phyloP scores from a whole-genome alignment of 495 filamentous ascomycete species.

The Symbiotaphrina buchneri region DNA sequence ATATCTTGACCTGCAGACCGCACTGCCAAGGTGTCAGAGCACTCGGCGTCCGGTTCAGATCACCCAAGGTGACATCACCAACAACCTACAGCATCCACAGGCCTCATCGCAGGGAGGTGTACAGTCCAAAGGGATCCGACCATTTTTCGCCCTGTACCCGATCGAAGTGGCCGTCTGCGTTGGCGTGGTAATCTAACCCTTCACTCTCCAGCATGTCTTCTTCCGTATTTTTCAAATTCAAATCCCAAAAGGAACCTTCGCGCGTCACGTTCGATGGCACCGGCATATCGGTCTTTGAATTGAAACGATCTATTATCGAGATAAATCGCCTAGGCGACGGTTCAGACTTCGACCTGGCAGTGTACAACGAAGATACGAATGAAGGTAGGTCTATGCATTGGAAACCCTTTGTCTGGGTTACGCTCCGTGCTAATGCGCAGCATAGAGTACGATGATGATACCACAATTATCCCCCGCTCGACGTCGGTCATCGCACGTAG shows the following conservation, averaged over 20 bases:
- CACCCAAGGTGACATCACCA: too few relatives aligned
- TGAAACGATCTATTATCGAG: slow-evolving; percentile 94
- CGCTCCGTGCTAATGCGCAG: slow-evolving; percentile 3
- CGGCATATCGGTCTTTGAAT: slow-evolving; percentile 92
- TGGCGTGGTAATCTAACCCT: too few relatives aligned
- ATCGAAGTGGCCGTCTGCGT: too few relatives aligned
- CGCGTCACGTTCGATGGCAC: slow-evolving; percentile 94
- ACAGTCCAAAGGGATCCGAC: too few relatives aligned
- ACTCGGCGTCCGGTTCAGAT: too few relatives aligned
- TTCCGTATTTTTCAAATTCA: slow-evolving; percentile 99
- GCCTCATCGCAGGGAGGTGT: too few relatives aligned
- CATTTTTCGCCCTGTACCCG: too few relatives aligned
- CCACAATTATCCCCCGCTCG: slow-evolving; percentile 79
- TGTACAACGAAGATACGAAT: slow-evolving; percentile 73
- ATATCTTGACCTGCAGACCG: too few relatives aligned
- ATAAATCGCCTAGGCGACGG: slow-evolving; percentile 86
- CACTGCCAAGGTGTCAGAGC: too few relatives aligned
- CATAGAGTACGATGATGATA: slow-evolving; percentile 90
- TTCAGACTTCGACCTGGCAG: slow-evolving; percentile 86
- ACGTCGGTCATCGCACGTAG: slow-evolving; percentile 82
- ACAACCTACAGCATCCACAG: too few relatives aligned
- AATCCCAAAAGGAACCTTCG: slow-evolving; percentile 89
- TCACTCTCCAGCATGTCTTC: slow-evolving; percentile 53
- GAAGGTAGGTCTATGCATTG: slow-evolving; percentile 43
- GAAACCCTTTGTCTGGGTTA: background rate